Conservation (phyloP, 148 eudicot species). For the Fagopyrum tataricum region DNA sequence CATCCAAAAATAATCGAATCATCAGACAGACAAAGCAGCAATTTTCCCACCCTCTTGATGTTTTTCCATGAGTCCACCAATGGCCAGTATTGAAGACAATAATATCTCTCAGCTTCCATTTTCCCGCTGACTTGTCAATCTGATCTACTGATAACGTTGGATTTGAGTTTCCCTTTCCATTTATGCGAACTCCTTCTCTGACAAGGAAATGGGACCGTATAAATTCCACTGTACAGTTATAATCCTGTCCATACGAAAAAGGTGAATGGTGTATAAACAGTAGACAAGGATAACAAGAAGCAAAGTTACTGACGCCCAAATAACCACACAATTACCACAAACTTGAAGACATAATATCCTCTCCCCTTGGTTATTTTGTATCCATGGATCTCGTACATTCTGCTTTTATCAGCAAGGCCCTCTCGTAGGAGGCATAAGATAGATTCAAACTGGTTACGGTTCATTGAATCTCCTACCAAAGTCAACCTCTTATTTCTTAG, state of each 20-base stretch:
- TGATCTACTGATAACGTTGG: constrained; percentile 73
- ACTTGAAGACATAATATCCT: constrained; percentile 76
- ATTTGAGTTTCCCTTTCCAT: constrained; percentile 71
- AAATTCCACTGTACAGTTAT: constrained; percentile 79
- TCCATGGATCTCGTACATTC: constrained; percentile 87
- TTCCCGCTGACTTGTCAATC: constrained; percentile 65
- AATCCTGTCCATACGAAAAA: constrained; percentile 44
- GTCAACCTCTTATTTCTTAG: constrained; percentile 70
- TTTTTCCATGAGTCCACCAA: constrained; percentile 99
- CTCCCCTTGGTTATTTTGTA: constrained; percentile 88
- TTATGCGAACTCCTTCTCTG: constrained; percentile 61
- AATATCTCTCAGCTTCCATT: constrained; percentile 86
- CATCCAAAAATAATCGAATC: background rate
- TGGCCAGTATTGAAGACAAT: constrained; percentile 94
- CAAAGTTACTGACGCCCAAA: background rate
- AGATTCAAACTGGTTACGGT: constrained; percentile 93
- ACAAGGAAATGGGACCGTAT: constrained; percentile 91
- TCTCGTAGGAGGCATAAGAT: constrained; percentile 76
- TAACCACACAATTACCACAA: constrained; percentile 48
- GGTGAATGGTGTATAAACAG: too few relatives aligned
- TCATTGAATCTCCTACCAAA: constrained; percentile 96
- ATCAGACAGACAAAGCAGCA: constrained; percentile 13
- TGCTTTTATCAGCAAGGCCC: constrained; percentile 69
- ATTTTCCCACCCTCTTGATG: constrained; percentile 83
- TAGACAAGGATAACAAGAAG: background rate